Evolutionary conservation across 73 alveolate species (phyloP).

Genomic region (Tetrahymena elliotti): DNA sequence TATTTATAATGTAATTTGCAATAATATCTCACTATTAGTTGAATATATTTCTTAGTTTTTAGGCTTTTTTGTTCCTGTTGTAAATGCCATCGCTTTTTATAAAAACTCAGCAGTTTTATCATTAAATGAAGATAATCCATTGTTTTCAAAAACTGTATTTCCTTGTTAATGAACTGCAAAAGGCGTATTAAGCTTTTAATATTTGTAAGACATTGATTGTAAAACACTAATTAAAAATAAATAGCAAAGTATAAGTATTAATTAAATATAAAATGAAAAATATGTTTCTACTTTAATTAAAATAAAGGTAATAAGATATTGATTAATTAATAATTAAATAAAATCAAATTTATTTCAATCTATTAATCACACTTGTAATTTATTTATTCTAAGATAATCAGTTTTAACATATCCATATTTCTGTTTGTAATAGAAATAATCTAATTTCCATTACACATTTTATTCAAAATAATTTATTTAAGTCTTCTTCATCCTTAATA

Average conservation of each 20-base stretch:
- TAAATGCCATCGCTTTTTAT: neutral
- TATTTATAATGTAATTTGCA: neutral
- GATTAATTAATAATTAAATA: neutral
- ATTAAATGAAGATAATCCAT: neutral
- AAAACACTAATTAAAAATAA: neutral
- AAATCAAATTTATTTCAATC: neutral
- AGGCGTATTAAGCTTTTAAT: neutral
- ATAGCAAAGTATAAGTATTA: neutral
- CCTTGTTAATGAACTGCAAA: neutral
- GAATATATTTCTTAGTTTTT: neutral
- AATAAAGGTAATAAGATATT: neutral
- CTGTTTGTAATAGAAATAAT: no score
- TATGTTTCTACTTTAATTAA: neutral
- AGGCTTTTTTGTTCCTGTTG: neutral
- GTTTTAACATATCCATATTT: no score
- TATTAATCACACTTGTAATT: neutral
- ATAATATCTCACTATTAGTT: neutral
- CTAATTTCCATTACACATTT: no score
- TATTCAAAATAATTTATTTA: no score
- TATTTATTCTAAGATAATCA: neutral
- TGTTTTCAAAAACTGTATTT: neutral
- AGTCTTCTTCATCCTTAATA: no score
- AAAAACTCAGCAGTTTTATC: neutral
- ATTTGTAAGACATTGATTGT: neutral
- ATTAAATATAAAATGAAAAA: no score